Evolutionary conservation across 1,284 basidiomycete genomes (phyloP), one percentile per base, ranked within the genome.

Genomic region (Ceratobasidium sp.): DNA sequence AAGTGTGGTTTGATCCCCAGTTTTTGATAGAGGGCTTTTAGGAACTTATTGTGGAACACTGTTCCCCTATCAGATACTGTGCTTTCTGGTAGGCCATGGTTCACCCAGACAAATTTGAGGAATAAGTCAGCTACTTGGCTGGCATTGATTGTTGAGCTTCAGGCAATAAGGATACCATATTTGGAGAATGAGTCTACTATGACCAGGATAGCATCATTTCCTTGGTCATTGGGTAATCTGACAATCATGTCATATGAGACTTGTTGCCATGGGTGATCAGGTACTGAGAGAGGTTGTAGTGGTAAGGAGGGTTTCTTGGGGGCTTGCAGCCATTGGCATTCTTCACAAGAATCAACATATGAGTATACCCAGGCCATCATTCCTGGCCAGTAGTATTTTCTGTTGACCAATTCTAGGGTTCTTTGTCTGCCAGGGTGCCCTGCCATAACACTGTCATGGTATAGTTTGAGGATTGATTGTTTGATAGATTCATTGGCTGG

Each of bases 1-100:
- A 71, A 71, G 44, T 29, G 69, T 46, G 39, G 73, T 41, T 64
- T 68, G 68, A 70, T 71, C 29, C 59, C 47, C 7, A 66, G 64
- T 8, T 14, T 2, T 14, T 44, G 41, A 41, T 54, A 50, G 19
- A 75, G 60, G 23, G 60, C 56, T 33, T 41, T n/a, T 71, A 73
- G 73, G 69, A 75, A 74, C n/a, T 60, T 60, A 1, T 64, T 70
- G 42, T 73, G 76, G 67, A 78, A 76, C 19, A 41, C 9, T 5
- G 60, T 19, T 21, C 69, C 69, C 2, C 60, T 41, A 27, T 70
- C 60, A 0, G 44, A 67, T 0, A 67, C 27, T 3, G 54, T 67
- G 1, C 21, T 9, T 2, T 30, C n/a, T 16, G 66, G 56, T 21
- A 33, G 27, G 1, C 69, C 69, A 60, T 71, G 69, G 0, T 68